These are phyloP conservation scores for Ehretia macrophylla DNA, from an alignment of 257 asterid genomes.

Conservation along the genomic window DNA sequence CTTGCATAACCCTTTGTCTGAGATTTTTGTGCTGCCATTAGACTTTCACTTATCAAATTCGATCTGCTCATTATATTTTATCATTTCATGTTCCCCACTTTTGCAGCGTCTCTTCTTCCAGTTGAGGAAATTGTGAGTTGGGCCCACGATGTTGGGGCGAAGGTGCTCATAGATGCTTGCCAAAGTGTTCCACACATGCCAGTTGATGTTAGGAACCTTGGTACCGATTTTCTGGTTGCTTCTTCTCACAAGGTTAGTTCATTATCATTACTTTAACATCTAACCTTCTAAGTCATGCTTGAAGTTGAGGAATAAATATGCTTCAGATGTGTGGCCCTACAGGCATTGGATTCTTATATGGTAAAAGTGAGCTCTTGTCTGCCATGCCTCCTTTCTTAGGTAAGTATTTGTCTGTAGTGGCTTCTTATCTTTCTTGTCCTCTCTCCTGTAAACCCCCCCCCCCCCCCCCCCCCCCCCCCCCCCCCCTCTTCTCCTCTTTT, in stretches of 20 bases:
- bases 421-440: not conserved
- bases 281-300: slow-evolving; percentile 26
- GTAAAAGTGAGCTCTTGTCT: slow-evolving; percentile 68
- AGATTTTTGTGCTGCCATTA: too few relatives aligned
- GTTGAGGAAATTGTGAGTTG: slow-evolving; percentile 70
- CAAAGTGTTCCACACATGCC: slow-evolving; percentile 99
- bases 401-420: slow-evolving; percentile 18
- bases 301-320: slow-evolving; percentile 60
- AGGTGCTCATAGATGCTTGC: slow-evolving; percentile 95
- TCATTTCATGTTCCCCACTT: not conserved
- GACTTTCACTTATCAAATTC: not conserved
- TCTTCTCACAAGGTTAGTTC: slow-evolving; percentile 92
- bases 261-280: slow-evolving; percentile 23
- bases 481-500: not conserved
- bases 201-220: slow-evolving; percentile 77
- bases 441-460: not conserved
- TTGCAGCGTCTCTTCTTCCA: slow-evolving; percentile 83
- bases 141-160: slow-evolving; percentile 93
- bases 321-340: slow-evolving; percentile 99
- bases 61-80: not conserved
- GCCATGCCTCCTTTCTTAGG: slow-evolving; percentile 97
- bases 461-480: not conserved
- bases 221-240: slow-evolving; percentile 87
- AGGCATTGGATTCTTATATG: slow-evolving; percentile 97
- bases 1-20: not conserved